These are phyloP conservation scores for Peterozyma toletana DNA, from an alignment of 805 yeast species.

Conservation along the genomic window DNA sequence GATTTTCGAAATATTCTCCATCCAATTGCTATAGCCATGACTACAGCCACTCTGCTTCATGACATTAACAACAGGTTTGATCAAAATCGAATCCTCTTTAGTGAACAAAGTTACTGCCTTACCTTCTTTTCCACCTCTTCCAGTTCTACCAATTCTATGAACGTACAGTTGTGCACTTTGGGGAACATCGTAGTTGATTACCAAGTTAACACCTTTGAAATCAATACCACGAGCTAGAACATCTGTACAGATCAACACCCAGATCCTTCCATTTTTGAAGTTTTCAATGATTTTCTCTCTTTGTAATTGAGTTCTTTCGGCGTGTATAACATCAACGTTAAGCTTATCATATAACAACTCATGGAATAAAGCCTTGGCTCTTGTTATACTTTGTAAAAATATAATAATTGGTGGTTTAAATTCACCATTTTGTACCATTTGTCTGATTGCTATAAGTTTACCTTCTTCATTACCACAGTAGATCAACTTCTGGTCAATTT, in stretches of 20 bases:
- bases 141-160: slow-evolving; percentile 98
- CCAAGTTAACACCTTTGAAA: slow-evolving; percentile 90
- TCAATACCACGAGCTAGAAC: slow-evolving; percentile 96
- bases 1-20: slow-evolving; percentile 63
- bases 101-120: slow-evolving; percentile 90
- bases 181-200: slow-evolving; percentile 95
- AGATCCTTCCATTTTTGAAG: slow-evolving; percentile 83
- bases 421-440: slow-evolving; percentile 75
- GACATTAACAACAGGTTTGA: slow-evolving; percentile 84
- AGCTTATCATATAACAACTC: slow-evolving; percentile 87
- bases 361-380: slow-evolving; percentile 94
- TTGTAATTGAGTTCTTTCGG: slow-evolving; percentile 86
- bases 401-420: slow-evolving; percentile 90
- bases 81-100: slow-evolving; percentile 70
- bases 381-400: slow-evolving; percentile 81
- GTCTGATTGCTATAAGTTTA: slow-evolving; percentile 86
- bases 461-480: slow-evolving; percentile 95
- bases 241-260: slow-evolving; percentile 97
- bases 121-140: slow-evolving; percentile 87
- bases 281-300: slow-evolving; percentile 78
- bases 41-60: slow-evolving; percentile 87
- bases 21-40: slow-evolving; percentile 67
- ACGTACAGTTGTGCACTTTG: slow-evolving; percentile 90
- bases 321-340: slow-evolving; percentile 93
- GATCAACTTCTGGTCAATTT: slow-evolving; percentile 75